Evolutionary conservation across 2,329 filamentous ascomycete species (phyloP), one percentile per base, ranked within the genome.

Genomic region (Curvularia sp.): DNA sequence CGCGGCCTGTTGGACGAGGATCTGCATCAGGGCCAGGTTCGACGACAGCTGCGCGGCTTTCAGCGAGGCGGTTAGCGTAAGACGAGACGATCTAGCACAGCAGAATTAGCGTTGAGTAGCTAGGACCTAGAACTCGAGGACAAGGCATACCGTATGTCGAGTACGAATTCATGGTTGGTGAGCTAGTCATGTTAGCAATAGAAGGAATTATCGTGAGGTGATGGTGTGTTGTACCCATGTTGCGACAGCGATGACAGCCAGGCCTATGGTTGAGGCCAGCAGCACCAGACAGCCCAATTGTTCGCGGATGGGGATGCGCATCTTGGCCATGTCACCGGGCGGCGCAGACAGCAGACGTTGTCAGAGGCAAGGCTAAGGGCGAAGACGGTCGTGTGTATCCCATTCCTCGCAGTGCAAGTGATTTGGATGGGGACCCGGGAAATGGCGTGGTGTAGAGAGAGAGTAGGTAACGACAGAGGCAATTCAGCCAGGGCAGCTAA

Each of bases 231-330:
- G 13, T 66, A 82, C 74, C 80, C 81, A 83, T 74, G 89, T 91
- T 69, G 93, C 91, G 62, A 97, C 85, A 15, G 92, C 87, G 60
- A 97, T 84, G 61, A 96, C 87, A 54, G 89, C 87, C 61, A 97
- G 84, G 53, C 89, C 88, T 56, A 90, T 80, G 56, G 96, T 84
- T 48, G 92, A 88, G 59, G 90, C 87, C 59, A 92, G 73, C 64
- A 95, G 81, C 70, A 97, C 91, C 64, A 97, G 83, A 76, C 88
- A 83, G 66, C 87, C 91, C 69, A 97, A 84, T 84, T 97, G 93
- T 80, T 93, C 89, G 67, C 92, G 86, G 71, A 97, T 97, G 57
- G 90, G 89, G 75, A 97, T 87, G 77, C 92, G 87, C 91, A 97
- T 94, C 70, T 77, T 82, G 69, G 73, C 74, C 74, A 77, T 75